A percentile compares a stretch with the other conserved stretches of the same genome.
Conservation (phyloP, 768 basidiomycete species). For the Mycena filopes region DNA sequence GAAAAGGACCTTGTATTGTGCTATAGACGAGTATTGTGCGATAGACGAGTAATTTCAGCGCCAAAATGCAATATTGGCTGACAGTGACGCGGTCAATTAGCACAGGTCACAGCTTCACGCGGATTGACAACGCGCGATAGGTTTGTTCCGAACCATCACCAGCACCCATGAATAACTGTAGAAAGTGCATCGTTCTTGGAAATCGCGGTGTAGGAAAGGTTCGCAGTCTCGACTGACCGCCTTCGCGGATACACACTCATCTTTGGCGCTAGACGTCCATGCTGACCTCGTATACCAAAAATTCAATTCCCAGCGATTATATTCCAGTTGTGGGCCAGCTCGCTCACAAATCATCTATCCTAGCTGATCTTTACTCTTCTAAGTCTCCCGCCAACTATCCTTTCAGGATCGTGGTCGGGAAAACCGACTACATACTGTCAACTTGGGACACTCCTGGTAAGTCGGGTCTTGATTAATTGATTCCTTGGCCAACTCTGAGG, state of each 20-base stretch:
- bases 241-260: constrained; percentile 7
- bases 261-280: constrained; percentile 79
- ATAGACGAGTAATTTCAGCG: no score
- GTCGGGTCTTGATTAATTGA: constrained; percentile 43
- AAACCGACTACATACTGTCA: constrained; percentile 98
- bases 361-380: constrained; percentile 34
- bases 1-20: no score
- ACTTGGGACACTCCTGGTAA: constrained; percentile 98
- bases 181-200: constrained; percentile 92
- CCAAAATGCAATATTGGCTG: no score
- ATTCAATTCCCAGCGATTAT: constrained; percentile 99
- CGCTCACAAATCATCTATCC: constrained; percentile 36
- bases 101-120: no score
- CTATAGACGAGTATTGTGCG: no score
- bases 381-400: constrained; percentile 87
- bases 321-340: constrained; percentile 84
- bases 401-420: constrained; percentile 99
- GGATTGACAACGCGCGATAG: no score
- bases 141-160: no score
- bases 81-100: no score
- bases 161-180: no score
- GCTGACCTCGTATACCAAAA: constrained; percentile 96
- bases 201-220: constrained; percentile 99
- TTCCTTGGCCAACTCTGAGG: constrained; percentile 11
- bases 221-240: constrained; percentile 19